These are phyloP conservation scores for Claviceps paspali DNA, from an alignment of 2,329 filamentous ascomycete species.

Conservation along the genomic window DNA sequence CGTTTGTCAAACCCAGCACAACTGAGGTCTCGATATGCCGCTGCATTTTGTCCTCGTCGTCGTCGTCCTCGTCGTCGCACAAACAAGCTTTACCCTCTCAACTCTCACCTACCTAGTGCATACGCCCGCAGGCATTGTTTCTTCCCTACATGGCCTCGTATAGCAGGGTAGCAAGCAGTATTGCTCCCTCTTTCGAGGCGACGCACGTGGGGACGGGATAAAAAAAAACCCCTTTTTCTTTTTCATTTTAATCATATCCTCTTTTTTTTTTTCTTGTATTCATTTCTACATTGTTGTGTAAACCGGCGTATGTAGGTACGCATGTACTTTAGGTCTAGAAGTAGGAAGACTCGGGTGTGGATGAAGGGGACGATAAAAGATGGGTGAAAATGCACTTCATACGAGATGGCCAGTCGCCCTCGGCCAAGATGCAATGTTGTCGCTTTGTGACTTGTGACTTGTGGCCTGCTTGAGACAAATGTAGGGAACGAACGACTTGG, in stretches of 20 bases:
- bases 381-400: too few species aligned
- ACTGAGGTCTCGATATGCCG: too few species aligned
- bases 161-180: constrained; percentile 1
- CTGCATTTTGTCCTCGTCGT: not conserved
- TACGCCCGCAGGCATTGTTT: not conserved
- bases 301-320: too few species aligned
- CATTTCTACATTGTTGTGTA: too few species aligned
- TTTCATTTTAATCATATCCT: not conserved
- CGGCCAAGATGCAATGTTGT: too few species aligned
- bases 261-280: too few species aligned
- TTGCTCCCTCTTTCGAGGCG: not conserved
- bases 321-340: constrained; percentile 2
- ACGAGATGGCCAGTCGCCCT: too few species aligned
- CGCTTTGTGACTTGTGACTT: not conserved
- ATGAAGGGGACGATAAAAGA: not conserved
- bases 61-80: too few species aligned
- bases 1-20: too few species aligned
- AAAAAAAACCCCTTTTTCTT: not conserved
- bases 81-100: constrained; percentile 2
- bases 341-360: not conserved
- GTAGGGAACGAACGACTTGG: too few species aligned
- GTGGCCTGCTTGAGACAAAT: not conserved
- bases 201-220: not conserved
- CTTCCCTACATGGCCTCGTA: not conserved
- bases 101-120: constrained; percentile 1